These are phyloP conservation scores for Phialophora macrospora DNA, from an alignment of 2,329 filamentous ascomycete species.

Conservation along the genomic window DNA sequence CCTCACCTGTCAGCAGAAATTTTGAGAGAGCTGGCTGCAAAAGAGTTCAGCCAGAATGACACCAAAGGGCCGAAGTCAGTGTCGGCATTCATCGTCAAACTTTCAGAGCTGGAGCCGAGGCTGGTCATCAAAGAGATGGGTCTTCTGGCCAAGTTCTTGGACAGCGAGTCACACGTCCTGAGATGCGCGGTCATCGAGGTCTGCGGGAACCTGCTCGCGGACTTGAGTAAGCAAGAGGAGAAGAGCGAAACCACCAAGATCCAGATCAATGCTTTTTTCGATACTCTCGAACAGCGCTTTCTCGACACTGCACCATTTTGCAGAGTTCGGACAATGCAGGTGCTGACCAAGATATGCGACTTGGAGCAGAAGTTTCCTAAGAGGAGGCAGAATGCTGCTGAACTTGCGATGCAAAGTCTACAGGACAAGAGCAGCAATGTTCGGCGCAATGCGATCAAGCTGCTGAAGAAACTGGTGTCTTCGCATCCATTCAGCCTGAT, in stretches of 20 bases:
- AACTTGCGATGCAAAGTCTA: conserved; percentile 84
- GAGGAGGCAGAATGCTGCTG: conserved; percentile 81
- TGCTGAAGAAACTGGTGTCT: conserved; percentile 84
- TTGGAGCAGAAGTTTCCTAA: conserved; percentile 97
- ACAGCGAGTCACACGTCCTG: conserved; percentile 95
- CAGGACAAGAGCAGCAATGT: conserved; percentile 99
- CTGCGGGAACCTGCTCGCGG: conserved; percentile 89
- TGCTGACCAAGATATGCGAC: conserved; percentile 88
- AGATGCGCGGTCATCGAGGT: conserved; percentile 95
- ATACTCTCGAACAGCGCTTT: conserved; percentile 94
- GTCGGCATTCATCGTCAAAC: conserved; percentile 87
- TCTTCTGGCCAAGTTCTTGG: conserved; percentile 87
- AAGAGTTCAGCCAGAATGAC: conserved; percentile 97
- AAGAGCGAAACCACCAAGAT: conserved; percentile 90
- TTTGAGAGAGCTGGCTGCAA: conserved; percentile 90
- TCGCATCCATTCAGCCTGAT: conserved; percentile 93
- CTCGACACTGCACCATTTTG: conserved; percentile 97
- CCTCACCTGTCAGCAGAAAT: conserved; percentile 94
- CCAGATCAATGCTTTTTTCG: conserved; percentile 95
- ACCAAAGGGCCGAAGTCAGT: conserved; percentile 94
- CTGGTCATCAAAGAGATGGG: conserved; percentile 98
- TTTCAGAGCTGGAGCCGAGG: conserved; percentile 88
- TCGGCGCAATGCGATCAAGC: conserved; percentile 89
- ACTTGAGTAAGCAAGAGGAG: conserved; percentile 90
- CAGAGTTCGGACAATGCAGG: conserved; percentile 86